A percentile compares a stretch with the other conserved stretches of the same genome.
phyloP scores from a whole-genome alignment of 805 yeast genomes.

The Candida maris region DNA sequence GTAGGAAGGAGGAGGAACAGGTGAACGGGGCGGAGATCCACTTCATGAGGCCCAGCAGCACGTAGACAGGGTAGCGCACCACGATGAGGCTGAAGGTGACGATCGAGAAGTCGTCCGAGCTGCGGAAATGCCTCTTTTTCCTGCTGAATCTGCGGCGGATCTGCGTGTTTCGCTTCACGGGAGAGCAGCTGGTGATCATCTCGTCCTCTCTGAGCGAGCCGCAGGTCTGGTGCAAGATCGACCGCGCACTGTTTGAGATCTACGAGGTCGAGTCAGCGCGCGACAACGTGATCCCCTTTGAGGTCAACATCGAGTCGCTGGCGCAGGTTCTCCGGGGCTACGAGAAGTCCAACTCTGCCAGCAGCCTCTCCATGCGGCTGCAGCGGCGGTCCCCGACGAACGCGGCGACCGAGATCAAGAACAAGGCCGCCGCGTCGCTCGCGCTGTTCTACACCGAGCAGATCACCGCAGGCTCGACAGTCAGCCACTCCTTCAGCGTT shows the following conservation, averaged over 20 bases:
- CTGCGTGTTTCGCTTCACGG: conserved; percentile 56
- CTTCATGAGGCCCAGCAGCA: too few relatives aligned
- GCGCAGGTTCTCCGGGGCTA: conserved; percentile 54
- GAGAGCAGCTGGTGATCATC: conserved; percentile 44
- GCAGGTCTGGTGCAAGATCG: conserved; percentile 63
- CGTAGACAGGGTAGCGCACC: not conserved
- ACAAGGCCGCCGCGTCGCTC: conserved; percentile 43
- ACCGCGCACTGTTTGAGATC: conserved; percentile 43
- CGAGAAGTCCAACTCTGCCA: conserved; percentile 48
- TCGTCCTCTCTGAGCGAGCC: conserved; percentile 55
- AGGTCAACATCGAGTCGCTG: conserved; percentile 58
- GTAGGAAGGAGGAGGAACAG: not conserved
- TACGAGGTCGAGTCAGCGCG: conserved; percentile 50
- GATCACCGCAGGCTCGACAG: conserved; percentile 38
- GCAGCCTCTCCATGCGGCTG: conserved; percentile 46
- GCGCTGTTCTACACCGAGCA: conserved; percentile 53
- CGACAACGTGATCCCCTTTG: conserved; percentile 55
- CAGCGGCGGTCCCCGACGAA: conserved; percentile 36
- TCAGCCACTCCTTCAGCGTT: conserved; percentile 64
- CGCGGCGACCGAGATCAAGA: conserved; percentile 12
- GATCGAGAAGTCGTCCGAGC: conserved; percentile 20
- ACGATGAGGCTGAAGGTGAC: conserved; percentile 27
- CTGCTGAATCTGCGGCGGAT: conserved; percentile 45
- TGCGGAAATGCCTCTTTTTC: conserved; percentile 24
- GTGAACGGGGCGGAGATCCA: too few relatives aligned